Evolutionary conservation across 1,139 yeast species (phyloP).

Genomic region (Wickerhamomyces sp.): DNA sequence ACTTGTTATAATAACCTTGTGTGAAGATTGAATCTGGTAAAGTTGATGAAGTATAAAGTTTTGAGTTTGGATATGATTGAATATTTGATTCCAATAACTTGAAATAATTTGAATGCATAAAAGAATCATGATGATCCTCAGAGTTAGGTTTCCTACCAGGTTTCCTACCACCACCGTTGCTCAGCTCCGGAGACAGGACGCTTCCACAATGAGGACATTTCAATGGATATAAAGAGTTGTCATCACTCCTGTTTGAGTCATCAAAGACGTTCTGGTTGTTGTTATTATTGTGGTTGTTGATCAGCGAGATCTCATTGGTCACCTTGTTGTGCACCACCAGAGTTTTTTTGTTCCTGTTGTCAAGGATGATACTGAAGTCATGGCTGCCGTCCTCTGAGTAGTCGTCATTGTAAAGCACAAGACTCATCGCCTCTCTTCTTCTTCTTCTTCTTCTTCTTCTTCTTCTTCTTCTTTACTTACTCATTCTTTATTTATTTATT

Average conservation of each 20-base stretch:
- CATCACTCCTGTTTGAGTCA: conserved; percentile 5
- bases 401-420: conserved; percentile 34
- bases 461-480: too few species aligned
- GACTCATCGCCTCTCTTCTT: conserved; percentile 3
- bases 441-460: too few species aligned
- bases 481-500: background rate
- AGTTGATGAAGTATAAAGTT: background rate
- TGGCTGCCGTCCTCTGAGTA: conserved; percentile 25
- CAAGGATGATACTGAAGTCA: conserved; percentile 18
- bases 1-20: conserved; percentile 69
- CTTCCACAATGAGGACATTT: conserved; percentile 43
- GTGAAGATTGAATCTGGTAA: conserved; percentile 38
- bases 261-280: conserved; percentile 4
- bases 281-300: conserved; percentile 15
- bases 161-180: background rate
- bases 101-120: conserved; percentile 39
- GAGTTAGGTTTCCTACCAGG: background rate
- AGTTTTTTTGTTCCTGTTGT: conserved; percentile 37
- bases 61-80: conserved; percentile 7
- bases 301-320: conserved; percentile 37
- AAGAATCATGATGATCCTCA: conserved; percentile 5
- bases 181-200: background rate
- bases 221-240: conserved; percentile 5
- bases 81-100: conserved; percentile 25
- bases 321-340: conserved; percentile 41